phyloP scores from a whole-genome alignment of 768 basidiomycete genomes.

The Boletellus ananas region DNA sequence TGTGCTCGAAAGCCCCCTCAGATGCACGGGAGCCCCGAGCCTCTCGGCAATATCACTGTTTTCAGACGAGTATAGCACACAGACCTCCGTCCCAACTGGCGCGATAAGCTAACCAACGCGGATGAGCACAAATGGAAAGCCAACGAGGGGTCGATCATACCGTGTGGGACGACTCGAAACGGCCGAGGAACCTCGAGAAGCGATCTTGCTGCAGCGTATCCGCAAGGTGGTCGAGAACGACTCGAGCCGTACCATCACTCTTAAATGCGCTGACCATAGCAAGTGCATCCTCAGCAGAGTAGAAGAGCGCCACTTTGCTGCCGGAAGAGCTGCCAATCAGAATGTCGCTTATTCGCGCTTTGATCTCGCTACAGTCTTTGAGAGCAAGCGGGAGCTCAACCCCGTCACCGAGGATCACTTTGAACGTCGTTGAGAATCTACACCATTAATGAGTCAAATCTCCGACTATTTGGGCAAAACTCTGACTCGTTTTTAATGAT shows the following conservation, averaged over 20 bases:
- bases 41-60: slow-evolving; percentile 43
- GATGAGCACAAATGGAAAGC: not conserved
- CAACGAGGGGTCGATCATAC: slow-evolving; percentile 33
- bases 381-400: slow-evolving; percentile 50
- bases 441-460: slow-evolving; percentile 1
- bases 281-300: slow-evolving; percentile 43
- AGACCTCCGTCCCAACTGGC: slow-evolving; percentile 46
- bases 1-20: slow-evolving; percentile 41
- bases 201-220: slow-evolving; percentile 41
- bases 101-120: slow-evolving; percentile 50
- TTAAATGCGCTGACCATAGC: slow-evolving; percentile 52
- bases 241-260: slow-evolving; percentile 47
- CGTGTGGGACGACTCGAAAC: slow-evolving; percentile 50
- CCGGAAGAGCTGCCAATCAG: slow-evolving; percentile 34
- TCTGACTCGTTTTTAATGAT: slow-evolving; percentile 19
- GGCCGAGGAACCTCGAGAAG: slow-evolving; percentile 47
- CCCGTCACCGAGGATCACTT: slow-evolving; percentile 47
- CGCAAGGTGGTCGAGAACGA: slow-evolving; percentile 38
- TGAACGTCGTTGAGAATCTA: slow-evolving; percentile 36
- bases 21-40: slow-evolving; percentile 45
- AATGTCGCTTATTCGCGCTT: slow-evolving; percentile 36
- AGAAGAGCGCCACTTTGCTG: slow-evolving; percentile 60
- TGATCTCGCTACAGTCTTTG: slow-evolving; percentile 35
- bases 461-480: not conserved
- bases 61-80: slow-evolving; percentile 57